Evolutionary conservation across 164 flowering plant genomes (phyloP), one percentile per base, ranked within the genome.

Genomic region (Annona cherimola): DNA sequence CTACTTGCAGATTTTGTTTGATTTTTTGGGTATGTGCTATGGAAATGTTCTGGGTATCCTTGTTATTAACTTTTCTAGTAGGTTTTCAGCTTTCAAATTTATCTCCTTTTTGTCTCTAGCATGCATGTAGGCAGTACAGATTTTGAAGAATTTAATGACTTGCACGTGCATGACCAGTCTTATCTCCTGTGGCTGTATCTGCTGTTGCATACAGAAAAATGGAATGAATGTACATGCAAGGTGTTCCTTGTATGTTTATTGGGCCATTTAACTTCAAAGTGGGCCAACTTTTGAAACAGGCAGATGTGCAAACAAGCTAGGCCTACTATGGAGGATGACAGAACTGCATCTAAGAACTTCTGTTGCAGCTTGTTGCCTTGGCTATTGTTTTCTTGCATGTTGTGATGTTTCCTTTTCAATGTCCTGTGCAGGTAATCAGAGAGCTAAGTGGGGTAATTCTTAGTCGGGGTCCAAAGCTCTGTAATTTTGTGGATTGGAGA

Each of bases 401-500:
- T 14, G 44, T 18, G 14, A 40, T 7, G 2, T 40, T 64, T 3
- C 41, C 26, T 14, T 16, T 66, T 26, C n/a, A 66, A 43, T n/a
- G 42, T 66, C 69, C 61, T 74, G 18, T n/a, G 42, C 61, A 92
- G 98, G 90, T 88, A 61, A 83, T 94, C 59, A 90, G 96, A 42
- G 98, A 94, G 81, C 91, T 94, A 41, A 90, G 98, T 79, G 96
- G 96, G 35, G 84, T 85, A 44, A 88, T 94, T 83, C 90, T 94
- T 65, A 78, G 78, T 12, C 86, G 98, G 69, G 96, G 92, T 8
- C 98, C 97, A 35, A 94, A 94, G 81, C 90, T 90, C 63, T 92
- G 96, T 76, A 92, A 94, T 77, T 94, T 94, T 80, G 95, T 94
- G 39, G 97, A 94, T 35, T 94, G 97, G 96, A 86, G 96, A 75